Evolutionary conservation across 2,329 filamentous ascomycete genomes (phyloP).

Genomic region (Epicoccum sorghinum): DNA sequence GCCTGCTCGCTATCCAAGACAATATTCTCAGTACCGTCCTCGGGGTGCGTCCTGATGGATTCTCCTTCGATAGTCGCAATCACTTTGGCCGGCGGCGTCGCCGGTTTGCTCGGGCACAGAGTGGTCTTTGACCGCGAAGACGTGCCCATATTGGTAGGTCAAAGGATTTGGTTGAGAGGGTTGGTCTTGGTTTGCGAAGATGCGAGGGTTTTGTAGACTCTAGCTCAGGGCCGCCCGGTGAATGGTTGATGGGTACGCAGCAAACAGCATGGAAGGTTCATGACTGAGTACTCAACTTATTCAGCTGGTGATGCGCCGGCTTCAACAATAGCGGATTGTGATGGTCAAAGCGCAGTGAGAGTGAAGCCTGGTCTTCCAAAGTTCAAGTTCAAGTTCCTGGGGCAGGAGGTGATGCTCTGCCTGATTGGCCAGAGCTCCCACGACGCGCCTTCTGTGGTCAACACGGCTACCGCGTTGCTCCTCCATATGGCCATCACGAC

Average conservation of each 20-base stretch:
- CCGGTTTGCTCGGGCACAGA: background rate
- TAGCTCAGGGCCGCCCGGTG: background rate
- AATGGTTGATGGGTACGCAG: background rate
- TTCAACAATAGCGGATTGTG: background rate
- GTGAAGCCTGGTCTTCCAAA: background rate
- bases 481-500: conserved; percentile 20
- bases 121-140: background rate
- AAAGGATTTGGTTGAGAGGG: background rate
- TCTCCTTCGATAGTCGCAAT: background rate
- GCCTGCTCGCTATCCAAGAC: background rate
- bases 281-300: background rate
- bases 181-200: no score
- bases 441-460: background rate
- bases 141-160: background rate
- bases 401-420: background rate
- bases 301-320: no score
- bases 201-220: background rate
- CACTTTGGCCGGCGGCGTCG: background rate
- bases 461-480: conserved; percentile 3
- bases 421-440: conserved; percentile 11
- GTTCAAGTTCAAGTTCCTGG: background rate
- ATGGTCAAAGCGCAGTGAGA: background rate
- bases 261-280: conserved; percentile 2
- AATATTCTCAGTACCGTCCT: background rate
- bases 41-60: background rate